Base-by-base conservation (phyloP, 2,329 filamentous ascomycete genomes). In the Phaeosphaeria sp. region DNA sequence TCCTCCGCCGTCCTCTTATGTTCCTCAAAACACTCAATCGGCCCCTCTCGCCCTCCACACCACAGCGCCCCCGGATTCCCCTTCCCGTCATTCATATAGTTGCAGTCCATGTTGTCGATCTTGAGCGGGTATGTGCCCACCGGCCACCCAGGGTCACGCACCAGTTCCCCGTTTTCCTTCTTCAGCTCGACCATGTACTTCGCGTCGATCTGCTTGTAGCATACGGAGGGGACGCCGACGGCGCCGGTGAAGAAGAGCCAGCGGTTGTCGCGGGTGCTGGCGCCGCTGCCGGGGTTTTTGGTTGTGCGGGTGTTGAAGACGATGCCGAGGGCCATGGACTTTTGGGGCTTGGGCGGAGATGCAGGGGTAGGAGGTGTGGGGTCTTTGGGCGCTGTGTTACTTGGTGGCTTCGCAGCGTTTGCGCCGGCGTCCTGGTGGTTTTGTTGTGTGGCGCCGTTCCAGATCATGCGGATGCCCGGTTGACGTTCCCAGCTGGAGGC, bases 371-470 rank as follows among this genome's bases (percentile, higher is more conserved):
- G n/a, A n/a, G 45, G 22, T 15, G 45, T 5, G 17, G 11, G 11
- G 45, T 17, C 30, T 36, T 36, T 36, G 30, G 30, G 30, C 3
- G 30, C 30, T 13, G 30, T 13, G 30, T 13, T 36, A 13, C n/a
- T n/a, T n/a, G 5, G 30, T 36, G 30, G 30, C 15, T 36, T 44
- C 18, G 15, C n/a, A 27, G 15, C 6, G 36, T 49, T 45, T 56
- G 49, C 57, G 47, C 49, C 52, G 3, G 33, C 57, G 22, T 21
- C 45, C 2, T 57, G 44, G 51, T 57, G 58, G 44, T 54, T 48
- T 24, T 55, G 21, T 45, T 60, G 33, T 17, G 45, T 55, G 24
- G 56, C 59, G 24, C 59, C 59, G 24, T 62, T 62, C 59, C 59
- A 59, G 40, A 62, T 61, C 8, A 58, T 44, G 18, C 36, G 24